Evolutionary conservation across 2,329 filamentous ascomycete species (phyloP).

Genomic region (Pyricularia sp.): DNA sequence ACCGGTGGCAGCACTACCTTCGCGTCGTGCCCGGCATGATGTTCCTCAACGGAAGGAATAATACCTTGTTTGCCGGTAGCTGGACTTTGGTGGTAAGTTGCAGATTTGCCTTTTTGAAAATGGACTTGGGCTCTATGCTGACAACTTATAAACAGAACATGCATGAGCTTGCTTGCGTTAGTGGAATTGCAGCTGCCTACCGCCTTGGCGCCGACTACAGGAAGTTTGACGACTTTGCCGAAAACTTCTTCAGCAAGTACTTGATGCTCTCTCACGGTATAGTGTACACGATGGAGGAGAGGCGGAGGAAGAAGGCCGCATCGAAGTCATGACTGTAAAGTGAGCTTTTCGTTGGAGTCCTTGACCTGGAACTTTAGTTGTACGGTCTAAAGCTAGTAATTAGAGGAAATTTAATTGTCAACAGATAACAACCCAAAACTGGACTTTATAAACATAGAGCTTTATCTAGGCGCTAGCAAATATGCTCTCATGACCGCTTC

Average conservation of each 20-base stretch:
- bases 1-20: constrained; percentile 53
- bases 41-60: constrained; percentile 57
- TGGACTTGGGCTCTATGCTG: neutral
- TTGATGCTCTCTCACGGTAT: constrained; percentile 34
- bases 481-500: neutral
- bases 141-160: constrained; percentile 38
- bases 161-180: constrained; percentile 62
- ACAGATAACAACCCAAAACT: neutral
- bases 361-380: neutral
- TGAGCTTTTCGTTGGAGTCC: neutral
- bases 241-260: constrained; percentile 38
- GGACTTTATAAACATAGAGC: neutral
- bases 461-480: neutral
- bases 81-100: constrained; percentile 57
- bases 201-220: constrained; percentile 56
- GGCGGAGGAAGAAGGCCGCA: constrained; percentile 9
- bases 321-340: neutral
- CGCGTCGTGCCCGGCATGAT: constrained; percentile 63
- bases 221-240: constrained; percentile 45
- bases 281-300: constrained; percentile 25
- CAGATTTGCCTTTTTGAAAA: neutral
- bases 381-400: neutral
- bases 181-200: constrained; percentile 62
- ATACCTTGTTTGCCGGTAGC: constrained; percentile 53
- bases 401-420: neutral